phyloP scores from a whole-genome alignment of 805 yeast species.

The Teunomyces barrocoloradensis region DNA sequence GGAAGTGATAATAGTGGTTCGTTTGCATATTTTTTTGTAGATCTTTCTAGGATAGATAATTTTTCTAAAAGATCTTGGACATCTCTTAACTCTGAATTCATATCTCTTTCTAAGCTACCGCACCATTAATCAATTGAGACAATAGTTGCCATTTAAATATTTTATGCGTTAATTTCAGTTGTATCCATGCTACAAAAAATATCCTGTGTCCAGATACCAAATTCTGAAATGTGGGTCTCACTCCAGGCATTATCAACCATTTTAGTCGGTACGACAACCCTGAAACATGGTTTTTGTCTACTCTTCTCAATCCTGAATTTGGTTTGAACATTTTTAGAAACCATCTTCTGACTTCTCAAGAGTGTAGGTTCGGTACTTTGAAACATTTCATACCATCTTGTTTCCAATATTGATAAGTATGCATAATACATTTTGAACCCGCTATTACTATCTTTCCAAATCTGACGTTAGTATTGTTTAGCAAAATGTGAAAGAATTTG shows the following conservation, averaged over 20 bases:
- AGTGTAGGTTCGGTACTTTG: neutral
- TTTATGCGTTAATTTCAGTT: neutral
- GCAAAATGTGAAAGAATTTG: neutral
- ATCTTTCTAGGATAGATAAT: neutral
- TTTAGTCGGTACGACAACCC: neutral
- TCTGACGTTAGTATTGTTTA: conserved; percentile 13
- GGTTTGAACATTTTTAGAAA: neutral
- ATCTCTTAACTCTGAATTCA: conserved; percentile 1
- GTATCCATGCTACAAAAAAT: neutral
- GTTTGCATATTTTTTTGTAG: neutral
- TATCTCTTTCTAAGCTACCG: neutral
- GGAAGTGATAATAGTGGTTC: neutral
- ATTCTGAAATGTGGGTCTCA: conserved; percentile 2
- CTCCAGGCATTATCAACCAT: conserved; percentile 1
- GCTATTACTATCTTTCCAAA: conserved; percentile 14
- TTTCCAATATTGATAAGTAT: conserved; percentile 12
- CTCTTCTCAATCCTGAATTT: neutral
- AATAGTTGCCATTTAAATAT: neutral
- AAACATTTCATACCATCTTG: conserved; percentile 6
- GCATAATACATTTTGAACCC: conserved; percentile 14
- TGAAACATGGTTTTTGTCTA: neutral
- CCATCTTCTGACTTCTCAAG: neutral
- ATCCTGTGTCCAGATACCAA: conserved; percentile 3
- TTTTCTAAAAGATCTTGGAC: neutral
- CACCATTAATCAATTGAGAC: neutral